Percentiles rank a stretch among this genome's conserved stretches.
Evolutionary conservation across 1,284 basidiomycete genomes (phyloP).

Genomic region (Heterobasidion irregulare): DNA sequence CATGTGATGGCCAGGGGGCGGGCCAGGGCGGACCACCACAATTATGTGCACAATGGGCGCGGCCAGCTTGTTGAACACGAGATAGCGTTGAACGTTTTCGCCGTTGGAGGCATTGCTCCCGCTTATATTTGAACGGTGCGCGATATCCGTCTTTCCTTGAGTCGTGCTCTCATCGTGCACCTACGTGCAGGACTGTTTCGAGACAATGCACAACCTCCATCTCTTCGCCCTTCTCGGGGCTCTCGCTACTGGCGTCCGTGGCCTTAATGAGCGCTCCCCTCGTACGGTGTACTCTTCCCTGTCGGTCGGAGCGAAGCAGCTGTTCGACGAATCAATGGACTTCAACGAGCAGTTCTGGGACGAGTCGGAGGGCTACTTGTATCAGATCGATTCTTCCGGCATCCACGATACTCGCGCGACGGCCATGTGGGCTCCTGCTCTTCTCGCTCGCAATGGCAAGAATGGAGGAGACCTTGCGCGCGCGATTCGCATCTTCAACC

Average conservation of each 20-base stretch:
- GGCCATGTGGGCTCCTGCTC: not conserved
- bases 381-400: not conserved
- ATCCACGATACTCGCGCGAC: not conserved
- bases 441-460: not conserved
- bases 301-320: not conserved
- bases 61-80: not conserved
- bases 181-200: not conserved
- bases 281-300: not conserved
- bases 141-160: not conserved
- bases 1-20: not conserved
- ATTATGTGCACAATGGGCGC: not conserved
- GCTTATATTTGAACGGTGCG: not conserved
- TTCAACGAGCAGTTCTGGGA: not conserved
- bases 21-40: not conserved
- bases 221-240: not conserved
- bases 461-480: not conserved
- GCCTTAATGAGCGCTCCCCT: not conserved
- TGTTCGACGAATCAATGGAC: not conserved
- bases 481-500: not conserved
- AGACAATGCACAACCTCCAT: not conserved
- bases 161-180: not conserved
- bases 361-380: not conserved
- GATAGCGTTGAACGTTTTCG: not conserved
- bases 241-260: not conserved
- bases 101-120: too few species aligned